phyloP scores from a whole-genome alignment of 225 moss, liverwort and hornwort species.

The Lunularia cruciata region DNA sequence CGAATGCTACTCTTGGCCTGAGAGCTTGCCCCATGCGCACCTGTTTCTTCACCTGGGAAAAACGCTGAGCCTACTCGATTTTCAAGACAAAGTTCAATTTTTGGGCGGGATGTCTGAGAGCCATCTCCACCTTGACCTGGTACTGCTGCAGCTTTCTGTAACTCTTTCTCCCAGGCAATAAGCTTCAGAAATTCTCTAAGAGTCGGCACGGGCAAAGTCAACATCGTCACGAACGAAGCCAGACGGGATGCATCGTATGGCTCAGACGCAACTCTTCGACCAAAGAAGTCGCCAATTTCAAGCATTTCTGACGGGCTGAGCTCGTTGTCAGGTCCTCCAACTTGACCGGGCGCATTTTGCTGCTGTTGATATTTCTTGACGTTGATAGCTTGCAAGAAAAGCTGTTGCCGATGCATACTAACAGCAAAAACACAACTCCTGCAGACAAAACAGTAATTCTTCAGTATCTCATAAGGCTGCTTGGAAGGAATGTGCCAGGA shows the following conservation, averaged over 20 bases:
- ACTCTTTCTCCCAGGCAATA: conserved; percentile 85
- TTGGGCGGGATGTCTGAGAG: conserved; percentile 58
- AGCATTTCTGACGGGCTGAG: conserved; percentile 62
- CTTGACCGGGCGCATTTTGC: conserved; percentile 63
- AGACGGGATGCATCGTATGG: conserved; percentile 96
- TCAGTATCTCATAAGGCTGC: no score
- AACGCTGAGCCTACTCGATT: conserved; percentile 55
- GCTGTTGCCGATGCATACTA: conserved; percentile 91
- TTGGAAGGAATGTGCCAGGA: no score
- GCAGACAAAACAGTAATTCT: no score
- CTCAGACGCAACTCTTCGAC: conserved; percentile 88
- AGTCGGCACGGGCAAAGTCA: conserved; percentile 84
- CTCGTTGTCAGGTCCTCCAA: conserved; percentile 55
- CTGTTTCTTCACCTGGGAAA: conserved; percentile 49
- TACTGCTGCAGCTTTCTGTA: conserved; percentile 52
- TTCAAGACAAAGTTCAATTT: conserved; percentile 85
- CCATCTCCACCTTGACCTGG: conserved; percentile 63
- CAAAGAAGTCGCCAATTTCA: conserved; percentile 82
- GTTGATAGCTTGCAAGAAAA: conserved; percentile 82
- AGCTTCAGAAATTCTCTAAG: conserved; percentile 93
- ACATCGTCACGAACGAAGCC: conserved; percentile 92
- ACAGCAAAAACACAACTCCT: conserved; percentile 92
- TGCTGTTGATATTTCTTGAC: conserved; percentile 81
- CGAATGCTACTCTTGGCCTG: conserved; percentile 74
- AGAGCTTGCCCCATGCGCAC: conserved; percentile 31